phyloP scores from a whole-genome alignment of 2,329 filamentous ascomycete species.

The Bipolaris victoriae region DNA sequence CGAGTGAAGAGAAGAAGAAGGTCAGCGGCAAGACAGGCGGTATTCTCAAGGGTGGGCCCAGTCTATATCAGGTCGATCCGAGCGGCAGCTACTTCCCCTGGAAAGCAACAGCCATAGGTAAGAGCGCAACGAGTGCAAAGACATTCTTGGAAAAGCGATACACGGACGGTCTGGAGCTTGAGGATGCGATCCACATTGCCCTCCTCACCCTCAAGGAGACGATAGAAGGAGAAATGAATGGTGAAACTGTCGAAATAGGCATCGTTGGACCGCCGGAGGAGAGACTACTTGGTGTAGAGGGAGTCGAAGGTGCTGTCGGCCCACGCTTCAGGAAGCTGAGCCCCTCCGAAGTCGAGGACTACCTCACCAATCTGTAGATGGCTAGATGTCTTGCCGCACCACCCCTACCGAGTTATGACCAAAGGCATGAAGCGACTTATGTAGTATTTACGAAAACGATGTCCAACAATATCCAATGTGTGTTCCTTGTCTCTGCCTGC shows the following conservation, averaged over 20 bases:
- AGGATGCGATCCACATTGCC: slow-evolving; percentile 98
- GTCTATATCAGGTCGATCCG: slow-evolving; percentile 98
- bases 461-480: slow-evolving; percentile 9
- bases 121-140: slow-evolving; percentile 97
- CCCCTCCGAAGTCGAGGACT: slow-evolving; percentile 98
- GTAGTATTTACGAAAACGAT: slow-evolving; percentile 37
- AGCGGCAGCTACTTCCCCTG: slow-evolving; percentile 98
- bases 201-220: slow-evolving; percentile 97
- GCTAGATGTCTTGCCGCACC: neutral
- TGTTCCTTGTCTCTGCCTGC: neutral
- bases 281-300: slow-evolving; percentile 88
- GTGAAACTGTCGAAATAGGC: slow-evolving; percentile 97
- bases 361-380: slow-evolving; percentile 91
- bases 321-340: slow-evolving; percentile 93
- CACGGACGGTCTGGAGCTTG: slow-evolving; percentile 93
- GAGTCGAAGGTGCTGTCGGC: slow-evolving; percentile 81
- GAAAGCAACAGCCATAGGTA: slow-evolving; percentile 99
- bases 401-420: neutral
- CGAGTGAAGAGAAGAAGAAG: slow-evolving; percentile 70
- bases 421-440: slow-evolving; percentile 26
- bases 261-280: slow-evolving; percentile 95
- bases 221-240: slow-evolving; percentile 99
- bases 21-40: slow-evolving; percentile 88
- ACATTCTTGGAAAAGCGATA: slow-evolving; percentile 99
- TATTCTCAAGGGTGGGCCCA: slow-evolving; percentile 92